A percentile compares a stretch with the other conserved stretches of the same genome.
These are phyloP conservation scores for Taxillus chinensis DNA, from an alignment of 164 flowering plant genomes.

Conservation along the genomic window DNA sequence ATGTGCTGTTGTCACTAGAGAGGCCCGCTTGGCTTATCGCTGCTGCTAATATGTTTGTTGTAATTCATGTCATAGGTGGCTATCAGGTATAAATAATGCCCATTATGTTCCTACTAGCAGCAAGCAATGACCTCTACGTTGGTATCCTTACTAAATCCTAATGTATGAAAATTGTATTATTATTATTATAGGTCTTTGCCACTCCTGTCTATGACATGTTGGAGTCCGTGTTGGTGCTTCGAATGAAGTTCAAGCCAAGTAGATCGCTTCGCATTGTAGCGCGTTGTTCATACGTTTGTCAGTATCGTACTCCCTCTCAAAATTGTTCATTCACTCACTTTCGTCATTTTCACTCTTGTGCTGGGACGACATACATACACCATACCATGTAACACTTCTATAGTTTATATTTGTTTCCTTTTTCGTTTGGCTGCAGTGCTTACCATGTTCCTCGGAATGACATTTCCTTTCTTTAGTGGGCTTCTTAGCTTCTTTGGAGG, in stretches of 20 bases:
- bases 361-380: no score
- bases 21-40: constrained; percentile 56
- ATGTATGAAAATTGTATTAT: no score
- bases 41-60: constrained; percentile 50
- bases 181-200: constrained; percentile 32
- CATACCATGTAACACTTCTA: no score
- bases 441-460: constrained; percentile 52
- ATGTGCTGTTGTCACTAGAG: constrained; percentile 37
- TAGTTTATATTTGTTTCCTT: no score
- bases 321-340: no score
- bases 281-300: constrained; percentile 50
- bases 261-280: constrained; percentile 34
- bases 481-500: constrained; percentile 71
- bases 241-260: constrained; percentile 32
- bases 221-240: constrained; percentile 41
- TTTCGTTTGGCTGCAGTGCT: constrained; percentile 30
- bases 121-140: no score
- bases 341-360: no score
- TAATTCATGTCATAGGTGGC: constrained; percentile 47
- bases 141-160: no score
- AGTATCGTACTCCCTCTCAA: constrained; percentile 2
- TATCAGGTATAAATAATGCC: constrained; percentile 36
- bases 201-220: constrained; percentile 69
- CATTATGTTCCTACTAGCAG: no score
- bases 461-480: constrained; percentile 72